Evolutionary conservation across 1,284 basidiomycete species (phyloP), one percentile per base, ranked within the genome.

Genomic region (Puccinia coronata): DNA sequence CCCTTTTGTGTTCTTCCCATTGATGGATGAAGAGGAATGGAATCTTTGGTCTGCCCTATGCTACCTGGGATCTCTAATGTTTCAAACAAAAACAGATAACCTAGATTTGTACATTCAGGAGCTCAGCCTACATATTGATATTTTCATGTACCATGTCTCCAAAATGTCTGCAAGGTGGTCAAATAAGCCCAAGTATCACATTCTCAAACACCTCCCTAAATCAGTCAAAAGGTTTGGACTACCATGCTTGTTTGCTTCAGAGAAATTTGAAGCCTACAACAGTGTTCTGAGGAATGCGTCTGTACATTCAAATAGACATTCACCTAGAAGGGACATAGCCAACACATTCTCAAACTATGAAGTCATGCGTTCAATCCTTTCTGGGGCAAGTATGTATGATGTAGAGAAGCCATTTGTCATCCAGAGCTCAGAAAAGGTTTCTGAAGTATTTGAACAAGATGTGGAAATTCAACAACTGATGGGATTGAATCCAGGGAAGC

Each of bases 141-240:
- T 36, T 4, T 67, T 67, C 11, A n/a, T 67, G 43, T 39, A 11
- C 43, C 34, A 67, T 41, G 16, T 67, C 20, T 9, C 23, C 4
- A 39, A 41, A 25, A 67, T 67, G 39, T 23, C 31, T 41, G 31
- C 31, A 6, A 39, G 39, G 43, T 87, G 87, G 87, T 87, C 87
- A 77, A 87, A 88, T 78, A 88, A 88, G 79, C 86, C 87, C 0
- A 88, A 88, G 78, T 87, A 84, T 59, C 85, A 85, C 61, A 73
- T 85, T 11, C 11, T 85, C 3, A 59, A 81, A 0, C 85, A 86
- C 41, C 76, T 85, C 16, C 57, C 79, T 18, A 57, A 75, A 2
- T 83, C 84, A 31, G 78, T 85, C 16, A 2, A 14, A 43, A 6
- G 55, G 28, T 47, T 25, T 49, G 43, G 69, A 11, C 69, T 43